Conservation (phyloP, 2,329 filamentous ascomycete species). For the Clarireedia homoeocarpa region DNA sequence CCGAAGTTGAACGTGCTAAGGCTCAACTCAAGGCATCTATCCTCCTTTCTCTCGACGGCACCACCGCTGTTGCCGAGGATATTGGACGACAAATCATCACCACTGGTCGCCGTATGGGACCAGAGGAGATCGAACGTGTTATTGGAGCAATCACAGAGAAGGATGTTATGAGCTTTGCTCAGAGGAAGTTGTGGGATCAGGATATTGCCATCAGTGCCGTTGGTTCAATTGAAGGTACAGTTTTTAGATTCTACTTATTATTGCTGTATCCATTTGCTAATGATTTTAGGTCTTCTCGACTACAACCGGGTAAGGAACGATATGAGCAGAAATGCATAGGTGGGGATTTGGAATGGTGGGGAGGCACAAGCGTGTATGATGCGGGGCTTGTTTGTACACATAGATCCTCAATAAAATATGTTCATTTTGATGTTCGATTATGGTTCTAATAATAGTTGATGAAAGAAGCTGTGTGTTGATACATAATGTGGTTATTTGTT, state of each 20-base stretch:
- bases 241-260: not conserved
- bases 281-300: slow-evolving; percentile 44
- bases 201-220: slow-evolving; percentile 92
- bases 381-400: slow-evolving; percentile 29
- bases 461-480: not conserved
- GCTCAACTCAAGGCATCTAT: slow-evolving; percentile 98
- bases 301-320: slow-evolving; percentile 68
- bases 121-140: slow-evolving; percentile 88
- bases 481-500: not conserved
- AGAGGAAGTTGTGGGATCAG: slow-evolving; percentile 94
- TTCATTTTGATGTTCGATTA: slow-evolving; percentile 9
- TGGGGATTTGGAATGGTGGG: slow-evolving; percentile 12
- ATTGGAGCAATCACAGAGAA: slow-evolving; percentile 87
- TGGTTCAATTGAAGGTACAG: slow-evolving; percentile 74
- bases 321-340: slow-evolving; percentile 67
- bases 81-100: slow-evolving; percentile 98
- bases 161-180: slow-evolving; percentile 94
- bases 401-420: slow-evolving; percentile 24
- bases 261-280: not conserved
- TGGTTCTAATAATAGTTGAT: not conserved
- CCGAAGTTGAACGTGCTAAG: slow-evolving; percentile 97
- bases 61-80: slow-evolving; percentile 94
- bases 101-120: slow-evolving; percentile 83
- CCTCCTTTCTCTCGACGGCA: slow-evolving; percentile 93
- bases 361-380: slow-evolving; percentile 29